phyloP scores from a whole-genome alignment of 441 rosid species.

The Monsonia emarginata region DNA sequence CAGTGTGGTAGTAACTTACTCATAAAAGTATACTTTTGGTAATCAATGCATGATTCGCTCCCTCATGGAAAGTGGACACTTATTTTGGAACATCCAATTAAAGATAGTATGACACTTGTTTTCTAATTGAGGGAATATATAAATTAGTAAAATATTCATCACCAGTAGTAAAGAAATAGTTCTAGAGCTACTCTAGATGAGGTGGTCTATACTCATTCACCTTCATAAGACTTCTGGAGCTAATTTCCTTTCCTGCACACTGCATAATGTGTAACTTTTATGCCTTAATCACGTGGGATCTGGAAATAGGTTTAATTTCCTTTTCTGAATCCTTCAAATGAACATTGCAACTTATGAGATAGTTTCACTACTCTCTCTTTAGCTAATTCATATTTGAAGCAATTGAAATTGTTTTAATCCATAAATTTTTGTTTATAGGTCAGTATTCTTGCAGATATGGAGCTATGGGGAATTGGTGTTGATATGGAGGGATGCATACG shows the following conservation, averaged over 20 bases:
- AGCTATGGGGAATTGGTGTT: conserved; percentile 88
- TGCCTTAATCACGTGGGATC: background rate
- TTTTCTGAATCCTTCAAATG: conserved; percentile 6
- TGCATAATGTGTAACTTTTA: background rate
- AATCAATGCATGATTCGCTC: too few relatives aligned
- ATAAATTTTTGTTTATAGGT: conserved; percentile 43
- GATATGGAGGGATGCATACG: conserved; percentile 80
- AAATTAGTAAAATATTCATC: background rate
- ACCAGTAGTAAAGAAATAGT: background rate
- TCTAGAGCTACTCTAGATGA: background rate
- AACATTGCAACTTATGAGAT: background rate
- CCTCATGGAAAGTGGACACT: too few relatives aligned
- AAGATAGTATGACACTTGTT: too few relatives aligned
- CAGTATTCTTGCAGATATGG: conserved; percentile 90
- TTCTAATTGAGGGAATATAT: too few relatives aligned
- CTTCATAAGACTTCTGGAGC: background rate
- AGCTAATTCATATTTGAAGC: background rate
- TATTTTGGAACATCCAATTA: too few relatives aligned
- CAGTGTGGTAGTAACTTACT: too few relatives aligned
- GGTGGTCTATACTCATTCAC: conserved; percentile 1
- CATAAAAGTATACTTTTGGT: too few relatives aligned
- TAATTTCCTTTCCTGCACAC: background rate
- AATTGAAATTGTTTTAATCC: conserved; percentile 13
- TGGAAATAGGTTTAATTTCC: background rate
- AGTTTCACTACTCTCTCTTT: conserved; percentile 2